A percentile compares a stretch with the other conserved stretches of the same genome.
These are phyloP conservation scores for Glaciozyma antarctica DNA, from an alignment of 768 basidiomycete species.

Conservation along the genomic window DNA sequence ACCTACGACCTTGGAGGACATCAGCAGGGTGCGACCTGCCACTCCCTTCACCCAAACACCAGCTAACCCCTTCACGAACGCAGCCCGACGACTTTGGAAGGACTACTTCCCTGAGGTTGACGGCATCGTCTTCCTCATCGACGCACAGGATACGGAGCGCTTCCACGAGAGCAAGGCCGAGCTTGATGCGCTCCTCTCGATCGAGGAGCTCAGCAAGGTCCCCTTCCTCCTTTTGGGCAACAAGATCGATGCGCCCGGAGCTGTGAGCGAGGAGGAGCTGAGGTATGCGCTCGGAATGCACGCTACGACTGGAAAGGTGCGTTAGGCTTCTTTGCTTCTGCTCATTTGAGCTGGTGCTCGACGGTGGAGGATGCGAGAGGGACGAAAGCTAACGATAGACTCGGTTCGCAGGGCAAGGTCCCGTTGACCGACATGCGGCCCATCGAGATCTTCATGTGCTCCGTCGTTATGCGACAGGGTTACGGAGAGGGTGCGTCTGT, in stretches of 20 bases:
- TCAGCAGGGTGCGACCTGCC: constrained; percentile 59
- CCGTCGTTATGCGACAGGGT: constrained; percentile 95
- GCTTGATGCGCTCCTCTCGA: constrained; percentile 86
- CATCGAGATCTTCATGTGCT: constrained; percentile 99
- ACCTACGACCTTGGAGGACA: constrained; percentile 98
- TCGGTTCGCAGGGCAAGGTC: constrained; percentile 68
- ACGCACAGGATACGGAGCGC: constrained; percentile 92
- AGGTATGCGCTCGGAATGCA: constrained; percentile 90
- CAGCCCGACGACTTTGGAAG: constrained; percentile 94
- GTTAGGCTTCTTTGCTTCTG: not conserved
- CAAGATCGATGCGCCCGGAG: constrained; percentile 98
- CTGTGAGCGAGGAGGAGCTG: constrained; percentile 94
- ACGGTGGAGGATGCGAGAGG: not conserved
- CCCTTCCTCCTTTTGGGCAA: constrained; percentile 98
- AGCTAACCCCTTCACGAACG: not conserved
- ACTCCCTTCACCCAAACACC: not conserved
- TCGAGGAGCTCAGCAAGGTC: constrained; percentile 89
- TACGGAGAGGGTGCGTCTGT: constrained; percentile 84
- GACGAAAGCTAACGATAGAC: not conserved
- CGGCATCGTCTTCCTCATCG: constrained; percentile 95
- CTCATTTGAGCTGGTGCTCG: not conserved
- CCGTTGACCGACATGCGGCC: constrained; percentile 93
- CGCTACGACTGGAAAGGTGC: constrained; percentile 98
- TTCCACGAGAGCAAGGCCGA: constrained; percentile 95
- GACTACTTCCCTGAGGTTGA: constrained; percentile 99